Conservation (phyloP, 1,284 basidiomycete genomes). For the Abortiporus biennis region DNA sequence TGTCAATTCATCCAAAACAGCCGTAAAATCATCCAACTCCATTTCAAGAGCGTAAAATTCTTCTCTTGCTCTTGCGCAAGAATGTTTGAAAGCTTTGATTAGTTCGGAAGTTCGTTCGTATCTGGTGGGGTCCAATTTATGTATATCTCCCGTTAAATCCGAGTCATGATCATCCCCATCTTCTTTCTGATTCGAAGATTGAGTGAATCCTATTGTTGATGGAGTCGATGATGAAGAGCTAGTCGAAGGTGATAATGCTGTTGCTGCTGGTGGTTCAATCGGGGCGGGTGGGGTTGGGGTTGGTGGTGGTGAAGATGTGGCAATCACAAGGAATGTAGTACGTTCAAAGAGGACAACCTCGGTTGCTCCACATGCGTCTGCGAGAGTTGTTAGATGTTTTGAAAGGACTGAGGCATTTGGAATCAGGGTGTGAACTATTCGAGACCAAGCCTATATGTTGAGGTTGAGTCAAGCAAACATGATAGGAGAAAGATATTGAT, state of each 20-base stretch:
- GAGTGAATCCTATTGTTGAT: background rate
- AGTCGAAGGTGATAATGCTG: constrained; percentile 17
- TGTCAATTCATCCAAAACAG: constrained; percentile 93
- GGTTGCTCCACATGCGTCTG: constrained; percentile 80
- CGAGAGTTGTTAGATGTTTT: constrained; percentile 80
- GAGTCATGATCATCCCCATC: background rate
- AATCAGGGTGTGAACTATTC: constrained; percentile 94
- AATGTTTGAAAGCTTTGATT: constrained; percentile 92
- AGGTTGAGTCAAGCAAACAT: constrained; percentile 4
- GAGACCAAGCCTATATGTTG: constrained; percentile 83
- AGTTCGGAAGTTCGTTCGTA: constrained; percentile 96
- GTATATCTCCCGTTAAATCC: constrained; percentile 27
- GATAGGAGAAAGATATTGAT: constrained; percentile 13
- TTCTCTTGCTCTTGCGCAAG: constrained; percentile 78
- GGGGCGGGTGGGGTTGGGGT: constrained; percentile 19
- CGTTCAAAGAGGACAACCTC: constrained; percentile 97
- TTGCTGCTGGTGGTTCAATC: background rate
- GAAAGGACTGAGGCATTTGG: constrained; percentile 90
- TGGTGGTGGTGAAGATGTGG: constrained; percentile 43
- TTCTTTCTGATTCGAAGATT: background rate
- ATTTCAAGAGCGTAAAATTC: constrained; percentile 80
- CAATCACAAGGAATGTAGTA: constrained; percentile 96
- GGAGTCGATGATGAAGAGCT: constrained; percentile 14
- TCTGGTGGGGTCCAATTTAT: constrained; percentile 68
- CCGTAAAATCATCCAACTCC: constrained; percentile 79